Evolutionary conservation across 1,284 basidiomycete species (phyloP).

Genomic region (Austroboletus novae-zelandiae): DNA sequence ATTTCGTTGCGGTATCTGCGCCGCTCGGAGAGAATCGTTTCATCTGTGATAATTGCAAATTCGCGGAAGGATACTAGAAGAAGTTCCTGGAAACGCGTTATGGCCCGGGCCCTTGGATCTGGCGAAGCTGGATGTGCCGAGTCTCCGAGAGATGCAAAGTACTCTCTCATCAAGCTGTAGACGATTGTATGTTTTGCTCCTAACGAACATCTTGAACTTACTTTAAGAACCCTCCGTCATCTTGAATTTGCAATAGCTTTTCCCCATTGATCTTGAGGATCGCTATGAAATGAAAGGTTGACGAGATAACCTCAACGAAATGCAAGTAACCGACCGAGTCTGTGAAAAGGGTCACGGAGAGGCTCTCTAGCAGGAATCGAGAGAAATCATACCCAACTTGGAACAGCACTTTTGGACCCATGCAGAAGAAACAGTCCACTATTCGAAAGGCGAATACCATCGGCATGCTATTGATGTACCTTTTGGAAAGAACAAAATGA

Average conservation of each 20-base stretch:
- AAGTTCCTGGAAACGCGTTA: conserved; percentile 98
- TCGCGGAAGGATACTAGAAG: conserved; percentile 96
- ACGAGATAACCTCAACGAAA: conserved; percentile 1
- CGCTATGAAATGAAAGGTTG: conserved; percentile 44
- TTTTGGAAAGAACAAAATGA: conserved; percentile 28
- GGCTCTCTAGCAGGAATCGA: not conserved
- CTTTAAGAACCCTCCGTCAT: conserved; percentile 98
- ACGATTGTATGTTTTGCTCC: not conserved
- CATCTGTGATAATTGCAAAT: conserved; percentile 95
- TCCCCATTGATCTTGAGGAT: conserved; percentile 99
- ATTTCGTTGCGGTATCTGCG: conserved; percentile 88
- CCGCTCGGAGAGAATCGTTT: conserved; percentile 88
- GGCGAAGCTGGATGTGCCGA: conserved; percentile 90
- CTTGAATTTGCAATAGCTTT: conserved; percentile 90
- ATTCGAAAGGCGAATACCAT: conserved; percentile 99
- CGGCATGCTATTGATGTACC: conserved; percentile 98
- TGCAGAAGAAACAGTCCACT: conserved; percentile 98
- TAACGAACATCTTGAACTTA: conserved; percentile 34
- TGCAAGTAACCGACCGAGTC: conserved; percentile 41
- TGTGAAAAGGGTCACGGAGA: conserved; percentile 23
- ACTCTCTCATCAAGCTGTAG: conserved; percentile 84
- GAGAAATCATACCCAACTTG: conserved; percentile 80
- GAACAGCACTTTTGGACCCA: conserved; percentile 98
- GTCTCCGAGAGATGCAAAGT: conserved; percentile 91
- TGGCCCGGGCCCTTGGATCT: conserved; percentile 89